phyloP scores from a whole-genome alignment of 2,329 filamentous ascomycete species.

The Nothophoma quercina region DNA sequence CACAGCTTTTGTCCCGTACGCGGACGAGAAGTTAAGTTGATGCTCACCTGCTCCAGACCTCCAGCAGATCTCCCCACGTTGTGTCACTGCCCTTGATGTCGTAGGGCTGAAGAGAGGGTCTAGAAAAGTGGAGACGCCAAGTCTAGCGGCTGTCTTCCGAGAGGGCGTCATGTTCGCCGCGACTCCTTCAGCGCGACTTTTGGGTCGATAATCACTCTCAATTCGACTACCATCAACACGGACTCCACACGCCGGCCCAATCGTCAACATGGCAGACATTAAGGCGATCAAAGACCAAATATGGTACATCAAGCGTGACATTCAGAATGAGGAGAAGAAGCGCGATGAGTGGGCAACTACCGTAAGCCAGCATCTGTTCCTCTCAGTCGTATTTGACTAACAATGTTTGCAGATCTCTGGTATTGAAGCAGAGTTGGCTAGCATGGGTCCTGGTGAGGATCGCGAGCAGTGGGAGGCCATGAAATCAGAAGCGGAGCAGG shows the following conservation, averaged over 20 bases:
- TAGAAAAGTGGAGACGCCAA: conserved; percentile 21
- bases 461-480: conserved; percentile 83
- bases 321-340: conserved; percentile 29
- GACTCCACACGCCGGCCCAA: neutral
- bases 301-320: conserved; percentile 35
- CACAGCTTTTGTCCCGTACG: neutral
- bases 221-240: neutral
- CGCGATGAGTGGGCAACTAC: conserved; percentile 30
- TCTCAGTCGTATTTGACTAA: neutral
- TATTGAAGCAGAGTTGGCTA: conserved; percentile 9
- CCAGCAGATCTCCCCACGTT: conserved; percentile 6
- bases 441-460: conserved; percentile 73
- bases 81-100: neutral
- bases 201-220: neutral
- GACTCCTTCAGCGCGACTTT: conserved; percentile 15
- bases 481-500: conserved; percentile 80
- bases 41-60: neutral
- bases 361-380: conserved; percentile 5
- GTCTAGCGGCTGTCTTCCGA: conserved; percentile 14
- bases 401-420: conserved; percentile 4
- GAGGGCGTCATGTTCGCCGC: conserved; percentile 24
- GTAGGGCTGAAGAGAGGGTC: conserved; percentile 28
- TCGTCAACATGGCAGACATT: conserved; percentile 31
- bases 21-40: neutral
- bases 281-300: conserved; percentile 38